These are phyloP conservation scores for Neofusicoccum ribis DNA, from an alignment of 2,329 filamentous ascomycete species.

Conservation along the genomic window DNA sequence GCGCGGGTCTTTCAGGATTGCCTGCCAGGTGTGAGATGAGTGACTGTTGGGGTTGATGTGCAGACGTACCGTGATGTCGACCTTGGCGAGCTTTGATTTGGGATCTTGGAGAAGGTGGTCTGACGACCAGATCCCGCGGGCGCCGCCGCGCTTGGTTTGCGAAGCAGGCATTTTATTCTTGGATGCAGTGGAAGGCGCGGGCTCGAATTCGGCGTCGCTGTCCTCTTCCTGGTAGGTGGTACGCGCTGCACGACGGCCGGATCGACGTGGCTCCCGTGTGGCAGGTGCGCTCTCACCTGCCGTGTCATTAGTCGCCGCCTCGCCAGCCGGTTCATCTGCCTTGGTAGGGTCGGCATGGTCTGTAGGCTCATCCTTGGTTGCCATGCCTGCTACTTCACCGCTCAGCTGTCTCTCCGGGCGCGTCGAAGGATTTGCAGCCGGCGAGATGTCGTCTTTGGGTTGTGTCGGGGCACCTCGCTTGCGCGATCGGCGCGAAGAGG, in stretches of 20 bases:
- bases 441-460: neutral
- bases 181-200: conserved; percentile 20
- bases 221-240: conserved; percentile 17
- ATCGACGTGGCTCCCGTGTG: conserved; percentile 19
- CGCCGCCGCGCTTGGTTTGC: neutral
- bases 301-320: conserved; percentile 33
- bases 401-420: neutral
- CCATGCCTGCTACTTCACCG: too few relatives aligned
- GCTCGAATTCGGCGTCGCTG: conserved; percentile 17
- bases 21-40: neutral
- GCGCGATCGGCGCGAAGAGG: neutral
- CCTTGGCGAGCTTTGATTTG: conserved; percentile 31
- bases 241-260: neutral
- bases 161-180: neutral
- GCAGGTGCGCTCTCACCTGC: conserved; percentile 23
- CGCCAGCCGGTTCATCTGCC: conserved; percentile 24
- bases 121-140: conserved; percentile 26
- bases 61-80: conserved; percentile 32
- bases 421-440: neutral
- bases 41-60: neutral
- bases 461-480: neutral
- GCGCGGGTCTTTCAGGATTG: conserved; percentile 18
- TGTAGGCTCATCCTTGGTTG: too few relatives aligned
- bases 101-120: conserved; percentile 35
- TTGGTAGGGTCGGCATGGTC: neutral